Conservation (phyloP, 306 rosid species). For the Sechiopsis laciniata region DNA sequence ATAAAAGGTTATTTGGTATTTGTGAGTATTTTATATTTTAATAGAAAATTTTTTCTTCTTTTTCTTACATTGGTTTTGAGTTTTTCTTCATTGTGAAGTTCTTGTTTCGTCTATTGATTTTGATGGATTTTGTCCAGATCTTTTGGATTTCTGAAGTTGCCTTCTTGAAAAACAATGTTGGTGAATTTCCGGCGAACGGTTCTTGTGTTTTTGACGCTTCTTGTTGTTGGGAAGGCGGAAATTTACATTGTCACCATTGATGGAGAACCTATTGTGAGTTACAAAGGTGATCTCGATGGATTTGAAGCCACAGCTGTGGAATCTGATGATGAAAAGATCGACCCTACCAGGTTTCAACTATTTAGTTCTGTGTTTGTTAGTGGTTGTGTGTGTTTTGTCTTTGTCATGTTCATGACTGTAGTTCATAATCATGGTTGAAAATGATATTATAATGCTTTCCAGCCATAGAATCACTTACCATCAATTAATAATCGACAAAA, state of each 20-base stretch:
- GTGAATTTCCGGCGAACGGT: slow-evolving; percentile 31
- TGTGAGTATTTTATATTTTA: not conserved
- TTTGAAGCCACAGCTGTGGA: slow-evolving; percentile 96
- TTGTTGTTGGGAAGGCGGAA: slow-evolving; percentile 49
- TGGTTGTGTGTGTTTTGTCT: not conserved
- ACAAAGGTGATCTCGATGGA: slow-evolving; percentile 71
- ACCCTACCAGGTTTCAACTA: slow-evolving; percentile 65
- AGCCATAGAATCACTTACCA: not conserved
- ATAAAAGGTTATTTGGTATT: not conserved
- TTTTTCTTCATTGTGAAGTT: not conserved
- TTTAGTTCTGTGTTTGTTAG: slow-evolving; percentile 1
- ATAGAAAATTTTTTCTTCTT: not conserved
- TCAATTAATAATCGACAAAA: not conserved
- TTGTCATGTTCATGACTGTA: not conserved
- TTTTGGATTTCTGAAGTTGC: slow-evolving; percentile 33
- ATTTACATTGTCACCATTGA: slow-evolving; percentile 77
- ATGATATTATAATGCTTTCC: slow-evolving; percentile 9
- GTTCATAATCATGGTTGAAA: slow-evolving; percentile 14
- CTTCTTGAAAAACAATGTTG: slow-evolving; percentile 33
- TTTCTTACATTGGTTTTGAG: slow-evolving; percentile 14
- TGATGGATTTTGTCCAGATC: slow-evolving; percentile 44
- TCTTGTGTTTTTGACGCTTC: slow-evolving; percentile 33
- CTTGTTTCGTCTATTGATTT: slow-evolving; percentile 21
- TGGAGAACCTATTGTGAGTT: slow-evolving; percentile 93
- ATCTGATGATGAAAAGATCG: slow-evolving; percentile 84